Evolutionary conservation across 768 basidiomycete species (phyloP).

Genomic region (Termitomyces sp.): DNA sequence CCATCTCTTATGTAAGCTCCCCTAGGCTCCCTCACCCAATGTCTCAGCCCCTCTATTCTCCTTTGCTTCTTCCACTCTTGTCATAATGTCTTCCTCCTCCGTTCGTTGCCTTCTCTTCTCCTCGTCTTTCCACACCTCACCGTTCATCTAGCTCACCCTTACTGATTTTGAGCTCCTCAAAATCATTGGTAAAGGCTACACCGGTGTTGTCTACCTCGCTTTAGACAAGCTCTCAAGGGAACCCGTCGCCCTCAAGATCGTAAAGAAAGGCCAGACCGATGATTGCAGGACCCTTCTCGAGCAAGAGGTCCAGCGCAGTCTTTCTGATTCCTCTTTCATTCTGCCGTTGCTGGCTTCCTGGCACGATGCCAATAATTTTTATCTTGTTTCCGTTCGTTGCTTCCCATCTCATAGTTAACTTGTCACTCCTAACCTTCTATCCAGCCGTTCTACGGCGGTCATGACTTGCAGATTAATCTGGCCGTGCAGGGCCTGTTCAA

Average conservation of each 20-base stretch:
- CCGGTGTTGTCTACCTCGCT: slow-evolving; percentile 2
- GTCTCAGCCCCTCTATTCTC: not conserved
- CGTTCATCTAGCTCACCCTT: not conserved
- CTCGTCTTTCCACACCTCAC: not conserved
- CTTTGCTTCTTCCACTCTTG: not conserved
- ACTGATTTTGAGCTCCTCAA: slow-evolving; percentile 1
- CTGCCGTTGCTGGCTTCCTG: slow-evolving; percentile 4
- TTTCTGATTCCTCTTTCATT: not conserved
- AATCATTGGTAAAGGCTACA: slow-evolving; percentile 1
- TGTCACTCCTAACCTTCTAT: not conserved
- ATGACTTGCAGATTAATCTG: slow-evolving; percentile 1
- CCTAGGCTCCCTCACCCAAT: too few relatives aligned
- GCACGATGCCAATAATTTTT: slow-evolving; percentile 8
- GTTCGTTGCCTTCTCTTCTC: not conserved
- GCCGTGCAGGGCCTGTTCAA: not conserved
- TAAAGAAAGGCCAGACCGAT: not conserved
- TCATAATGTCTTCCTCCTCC: not conserved
- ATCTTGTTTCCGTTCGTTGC: slow-evolving; percentile 8
- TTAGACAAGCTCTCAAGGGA: not conserved
- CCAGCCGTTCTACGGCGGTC: slow-evolving; percentile 4
- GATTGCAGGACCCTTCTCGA: not conserved
- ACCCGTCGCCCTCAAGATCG: slow-evolving; percentile 6
- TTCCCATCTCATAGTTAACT: not conserved
- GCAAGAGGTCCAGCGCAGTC: not conserved
- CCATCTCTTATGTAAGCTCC: slow-evolving; percentile 1